These are phyloP conservation scores for Papiliotrema fonsecae DNA, from an alignment of 1,284 basidiomycete species.

Conservation along the genomic window DNA sequence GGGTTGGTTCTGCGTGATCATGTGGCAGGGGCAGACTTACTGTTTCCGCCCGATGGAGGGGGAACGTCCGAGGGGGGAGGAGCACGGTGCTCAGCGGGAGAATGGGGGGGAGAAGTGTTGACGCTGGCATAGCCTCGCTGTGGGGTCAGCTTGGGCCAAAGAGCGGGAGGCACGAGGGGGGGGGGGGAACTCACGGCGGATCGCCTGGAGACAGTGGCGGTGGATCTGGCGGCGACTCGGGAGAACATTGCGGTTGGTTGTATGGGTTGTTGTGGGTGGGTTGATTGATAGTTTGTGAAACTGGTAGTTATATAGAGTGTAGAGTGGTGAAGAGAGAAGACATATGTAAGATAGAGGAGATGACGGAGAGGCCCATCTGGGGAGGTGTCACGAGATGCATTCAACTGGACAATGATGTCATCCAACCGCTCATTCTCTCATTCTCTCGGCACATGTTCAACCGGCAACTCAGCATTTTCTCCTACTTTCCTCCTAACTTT, in stretches of 20 bases:
- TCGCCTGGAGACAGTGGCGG: not conserved
- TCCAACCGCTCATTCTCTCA: no score
- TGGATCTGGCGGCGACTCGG: not conserved
- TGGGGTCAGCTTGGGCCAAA: not conserved
- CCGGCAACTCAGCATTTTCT: no score
- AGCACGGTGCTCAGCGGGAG: no score
- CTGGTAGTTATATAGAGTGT: not conserved
- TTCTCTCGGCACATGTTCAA: no score
- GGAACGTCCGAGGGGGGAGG: no score
- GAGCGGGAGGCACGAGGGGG: not conserved
- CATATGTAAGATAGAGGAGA: no score
- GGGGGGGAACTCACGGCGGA: not conserved
- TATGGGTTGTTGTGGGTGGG: not conserved
- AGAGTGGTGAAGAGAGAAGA: not conserved
- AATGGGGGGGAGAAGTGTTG: not conserved
- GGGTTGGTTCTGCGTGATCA: not conserved
- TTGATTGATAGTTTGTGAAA: not conserved
- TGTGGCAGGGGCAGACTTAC: not conserved
- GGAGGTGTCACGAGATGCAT: no score
- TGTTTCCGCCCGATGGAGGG: not conserved
- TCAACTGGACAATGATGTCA: no score
- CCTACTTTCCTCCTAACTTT: no score
- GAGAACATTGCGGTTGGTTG: not conserved
- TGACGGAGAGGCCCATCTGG: no score
- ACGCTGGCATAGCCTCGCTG: slow-evolving; percentile 3